Evolutionary conservation across 2,329 filamentous ascomycete genomes (phyloP).

Genomic region (Lasiodiplodia sp.): DNA sequence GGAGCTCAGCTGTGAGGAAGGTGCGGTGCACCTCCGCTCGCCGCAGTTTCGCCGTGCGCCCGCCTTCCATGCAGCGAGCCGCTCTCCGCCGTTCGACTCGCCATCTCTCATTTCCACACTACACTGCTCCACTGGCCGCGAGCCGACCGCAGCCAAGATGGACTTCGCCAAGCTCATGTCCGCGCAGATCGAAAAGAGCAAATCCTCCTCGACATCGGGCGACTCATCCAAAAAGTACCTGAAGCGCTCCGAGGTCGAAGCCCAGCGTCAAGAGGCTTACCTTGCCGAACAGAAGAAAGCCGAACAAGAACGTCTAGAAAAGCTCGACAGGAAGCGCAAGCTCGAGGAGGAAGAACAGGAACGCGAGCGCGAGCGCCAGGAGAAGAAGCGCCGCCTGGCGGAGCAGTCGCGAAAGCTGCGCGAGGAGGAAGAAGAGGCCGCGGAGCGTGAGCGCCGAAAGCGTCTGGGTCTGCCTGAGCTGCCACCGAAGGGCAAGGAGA

Average conservation of each 20-base stretch:
- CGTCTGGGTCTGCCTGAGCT: constrained; percentile 82
- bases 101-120: neutral
- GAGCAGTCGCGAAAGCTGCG: constrained; percentile 76
- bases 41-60: constrained; percentile 9
- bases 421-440: constrained; percentile 75
- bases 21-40: neutral
- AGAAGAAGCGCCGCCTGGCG: constrained; percentile 81
- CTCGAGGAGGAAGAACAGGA: constrained; percentile 83
- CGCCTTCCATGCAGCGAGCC: neutral
- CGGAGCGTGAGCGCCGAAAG: constrained; percentile 76
- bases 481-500: constrained; percentile 56
- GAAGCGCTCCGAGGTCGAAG: constrained; percentile 85
- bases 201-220: constrained; percentile 53
- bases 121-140: neutral
- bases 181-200: constrained; percentile 86
- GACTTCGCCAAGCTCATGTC: constrained; percentile 95
- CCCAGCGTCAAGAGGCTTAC: constrained; percentile 80
- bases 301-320: constrained; percentile 74
- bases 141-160: constrained; percentile 61
- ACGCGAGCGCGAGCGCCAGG: constrained; percentile 73
- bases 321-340: constrained; percentile 81
- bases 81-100: neutral
- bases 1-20: constrained; percentile 1
- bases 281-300: constrained; percentile 78
- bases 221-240: constrained; percentile 70